A percentile compares a stretch with the other conserved stretches of the same genome.
phyloP scores from a whole-genome alignment of 768 basidiomycete species.

The Hysterangium stoloniferum region DNA sequence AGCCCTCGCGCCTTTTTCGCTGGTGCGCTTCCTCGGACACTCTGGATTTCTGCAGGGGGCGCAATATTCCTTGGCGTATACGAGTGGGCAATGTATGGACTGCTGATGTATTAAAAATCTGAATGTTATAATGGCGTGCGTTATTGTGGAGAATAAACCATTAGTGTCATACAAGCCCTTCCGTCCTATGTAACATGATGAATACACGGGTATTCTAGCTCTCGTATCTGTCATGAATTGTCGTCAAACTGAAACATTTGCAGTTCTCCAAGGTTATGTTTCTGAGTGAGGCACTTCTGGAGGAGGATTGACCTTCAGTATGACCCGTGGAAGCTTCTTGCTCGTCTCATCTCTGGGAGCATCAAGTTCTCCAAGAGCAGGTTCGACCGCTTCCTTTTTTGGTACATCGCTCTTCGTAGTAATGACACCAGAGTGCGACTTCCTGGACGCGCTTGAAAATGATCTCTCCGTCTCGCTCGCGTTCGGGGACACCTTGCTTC shows the following conservation, averaged over 20 bases:
- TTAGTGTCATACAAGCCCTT: no score
- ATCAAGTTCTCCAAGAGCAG: not conserved
- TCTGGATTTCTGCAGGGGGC: conserved; percentile 96
- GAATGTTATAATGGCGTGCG: no score
- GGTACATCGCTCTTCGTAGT: conserved; percentile 5
- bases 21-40: conserved; percentile 82
- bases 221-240: no score
- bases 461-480: conserved; percentile 12
- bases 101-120: conserved; percentile 24
- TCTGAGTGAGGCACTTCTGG: not conserved
- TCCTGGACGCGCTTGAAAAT: conserved; percentile 9
- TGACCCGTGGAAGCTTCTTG: conserved; percentile 48
- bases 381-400: not conserved
- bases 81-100: conserved; percentile 61
- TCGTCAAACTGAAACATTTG: no score
- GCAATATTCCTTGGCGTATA: conserved; percentile 98
- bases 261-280: no score
- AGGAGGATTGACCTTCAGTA: conserved; percentile 25
- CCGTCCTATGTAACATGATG: no score
- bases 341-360: not conserved
- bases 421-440: conserved; percentile 10
- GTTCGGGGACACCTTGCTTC: conserved; percentile 19
- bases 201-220: not conserved
- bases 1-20: conserved; percentile 73
- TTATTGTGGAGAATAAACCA: no score